These are phyloP conservation scores for Teunomyces lycoperdinae DNA, from an alignment of 805 yeast genomes.

Conservation along the genomic window DNA sequence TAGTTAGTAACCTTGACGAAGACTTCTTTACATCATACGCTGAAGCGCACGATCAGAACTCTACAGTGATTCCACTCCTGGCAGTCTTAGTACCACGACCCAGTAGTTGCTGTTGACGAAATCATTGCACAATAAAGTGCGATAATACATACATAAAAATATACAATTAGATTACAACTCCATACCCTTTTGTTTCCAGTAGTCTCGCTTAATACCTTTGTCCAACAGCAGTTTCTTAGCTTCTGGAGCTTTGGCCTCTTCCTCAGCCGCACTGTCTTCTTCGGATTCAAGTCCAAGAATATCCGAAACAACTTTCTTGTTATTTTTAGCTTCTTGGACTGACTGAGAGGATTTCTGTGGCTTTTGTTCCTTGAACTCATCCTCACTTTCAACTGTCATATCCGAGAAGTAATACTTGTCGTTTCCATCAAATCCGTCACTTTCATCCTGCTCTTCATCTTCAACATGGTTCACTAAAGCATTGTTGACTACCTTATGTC, in stretches of 20 bases:
- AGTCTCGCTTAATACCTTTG: constrained; percentile 35
- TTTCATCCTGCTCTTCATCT: constrained; percentile 25
- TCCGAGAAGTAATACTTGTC: constrained; percentile 45
- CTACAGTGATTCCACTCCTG: neutral
- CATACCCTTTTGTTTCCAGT: constrained; percentile 43
- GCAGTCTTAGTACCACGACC: neutral
- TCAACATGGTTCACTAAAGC: constrained; percentile 42
- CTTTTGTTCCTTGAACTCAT: constrained; percentile 9
- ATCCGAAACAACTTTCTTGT: constrained; percentile 10
- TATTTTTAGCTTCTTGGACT: constrained; percentile 9
- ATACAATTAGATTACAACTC: constrained; percentile 16
- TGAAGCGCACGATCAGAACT: constrained; percentile 7
- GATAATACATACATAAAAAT: neutral
- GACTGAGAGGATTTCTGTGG: neutral
- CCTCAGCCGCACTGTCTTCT: constrained; percentile 3
- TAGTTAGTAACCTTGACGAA: constrained; percentile 31
- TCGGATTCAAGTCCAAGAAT: constrained; percentile 9
- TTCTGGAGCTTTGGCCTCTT: constrained; percentile 3
- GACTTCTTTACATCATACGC: constrained; percentile 22
- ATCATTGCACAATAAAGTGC: neutral
- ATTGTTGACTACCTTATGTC: constrained; percentile 58
- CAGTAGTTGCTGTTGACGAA: neutral
- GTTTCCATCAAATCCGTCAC: constrained; percentile 35
- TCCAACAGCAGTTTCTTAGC: constrained; percentile 17
- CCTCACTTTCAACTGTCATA: constrained; percentile 38